Conservation (phyloP, 352 stramenopile genomes). For the Blastocystis sp. region DNA sequence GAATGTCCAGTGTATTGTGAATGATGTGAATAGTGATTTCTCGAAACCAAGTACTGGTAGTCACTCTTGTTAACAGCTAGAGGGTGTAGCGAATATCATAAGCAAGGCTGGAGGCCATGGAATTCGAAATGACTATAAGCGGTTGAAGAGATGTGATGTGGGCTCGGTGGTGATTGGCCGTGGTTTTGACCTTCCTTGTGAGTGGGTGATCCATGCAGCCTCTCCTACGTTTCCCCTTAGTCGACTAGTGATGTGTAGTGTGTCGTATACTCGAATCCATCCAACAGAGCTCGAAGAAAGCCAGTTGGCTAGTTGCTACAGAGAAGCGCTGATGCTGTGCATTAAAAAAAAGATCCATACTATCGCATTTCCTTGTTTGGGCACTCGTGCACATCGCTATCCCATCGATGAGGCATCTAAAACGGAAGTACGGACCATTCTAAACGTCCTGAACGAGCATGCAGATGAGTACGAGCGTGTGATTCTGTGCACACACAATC, state of each 20-base stretch:
- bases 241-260: neutral
- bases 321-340: neutral
- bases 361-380: neutral
- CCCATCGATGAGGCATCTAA: neutral
- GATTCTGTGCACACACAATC: constrained; percentile 13
- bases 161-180: neutral
- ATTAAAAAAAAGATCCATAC: neutral
- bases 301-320: neutral
- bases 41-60: neutral
- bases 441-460: neutral
- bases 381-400: constrained; percentile 11
- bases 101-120: constrained; percentile 7
- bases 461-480: neutral
- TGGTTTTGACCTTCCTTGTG: constrained; percentile 21
- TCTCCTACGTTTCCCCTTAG: neutral
- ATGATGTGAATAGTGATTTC: constrained; percentile 38
- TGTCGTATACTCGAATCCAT: constrained; percentile 3
- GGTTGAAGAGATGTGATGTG: neutral
- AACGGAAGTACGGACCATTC: neutral
- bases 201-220: neutral
- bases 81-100: neutral
- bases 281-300: neutral
- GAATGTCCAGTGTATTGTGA: constrained; percentile 22
- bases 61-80: neutral
- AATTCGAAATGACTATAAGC: neutral